Percentiles rank a stretch among this genome's conserved stretches.
Evolutionary conservation across 805 yeast species (phyloP).

Genomic region (Candida loeiensis): DNA sequence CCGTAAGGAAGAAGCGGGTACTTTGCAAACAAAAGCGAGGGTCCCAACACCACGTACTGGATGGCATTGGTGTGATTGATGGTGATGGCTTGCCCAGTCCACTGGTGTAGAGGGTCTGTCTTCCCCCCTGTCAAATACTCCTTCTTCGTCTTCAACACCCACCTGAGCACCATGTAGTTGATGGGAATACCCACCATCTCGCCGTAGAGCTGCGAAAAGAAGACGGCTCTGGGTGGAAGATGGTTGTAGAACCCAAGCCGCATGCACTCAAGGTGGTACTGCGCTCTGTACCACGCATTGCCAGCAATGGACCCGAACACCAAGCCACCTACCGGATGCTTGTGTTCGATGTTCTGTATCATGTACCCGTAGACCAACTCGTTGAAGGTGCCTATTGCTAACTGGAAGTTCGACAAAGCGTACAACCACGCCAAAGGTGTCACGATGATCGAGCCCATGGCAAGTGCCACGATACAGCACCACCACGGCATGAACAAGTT

Average conservation of each 20-base stretch:
- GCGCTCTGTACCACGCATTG: conserved; percentile 46
- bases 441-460: conserved; percentile 43
- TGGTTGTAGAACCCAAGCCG: conserved; percentile 53
- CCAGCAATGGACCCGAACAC: conserved; percentile 53
- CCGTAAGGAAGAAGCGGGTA: conserved; percentile 45
- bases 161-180: conserved; percentile 46
- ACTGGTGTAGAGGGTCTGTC: conserved; percentile 46
- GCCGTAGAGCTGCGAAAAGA: conserved; percentile 50
- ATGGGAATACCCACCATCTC: conserved; percentile 52
- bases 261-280: conserved; percentile 34
- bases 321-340: conserved; percentile 48
- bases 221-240: conserved; percentile 49
- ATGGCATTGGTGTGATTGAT: conserved; percentile 47
- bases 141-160: conserved; percentile 43
- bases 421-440: conserved; percentile 49
- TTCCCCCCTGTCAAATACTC: conserved; percentile 32
- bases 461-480: conserved; percentile 42
- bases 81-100: conserved; percentile 47
- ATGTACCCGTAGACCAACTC: conserved; percentile 47
- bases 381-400: conserved; percentile 51
- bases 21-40: conserved; percentile 39
- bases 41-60: conserved; percentile 50
- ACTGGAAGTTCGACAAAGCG: conserved; percentile 49
- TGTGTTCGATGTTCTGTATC: conserved; percentile 30
- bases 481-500: conserved; percentile 41